phyloP scores from a whole-genome alignment of 768 basidiomycete species.

The Boletus reticuloceps region DNA sequence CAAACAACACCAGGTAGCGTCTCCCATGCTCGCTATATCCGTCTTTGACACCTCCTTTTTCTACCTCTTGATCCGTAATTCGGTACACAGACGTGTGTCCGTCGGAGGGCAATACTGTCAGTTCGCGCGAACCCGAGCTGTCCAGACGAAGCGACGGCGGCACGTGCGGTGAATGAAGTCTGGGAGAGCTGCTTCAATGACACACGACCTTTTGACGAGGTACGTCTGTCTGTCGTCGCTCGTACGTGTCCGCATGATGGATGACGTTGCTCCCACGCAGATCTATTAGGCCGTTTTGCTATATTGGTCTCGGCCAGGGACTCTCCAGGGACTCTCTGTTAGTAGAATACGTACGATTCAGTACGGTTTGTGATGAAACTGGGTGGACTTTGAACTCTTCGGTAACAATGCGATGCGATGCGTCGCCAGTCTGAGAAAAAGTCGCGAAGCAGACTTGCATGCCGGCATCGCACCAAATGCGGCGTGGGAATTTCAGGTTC shows the following conservation, averaged over 20 bases:
- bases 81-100: slow-evolving; percentile 72
- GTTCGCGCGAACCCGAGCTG: slow-evolving; percentile 81
- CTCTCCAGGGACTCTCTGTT: slow-evolving; percentile 6
- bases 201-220: slow-evolving; percentile 97
- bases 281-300: slow-evolving; percentile 27
- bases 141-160: slow-evolving; percentile 71
- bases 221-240: slow-evolving; percentile 27
- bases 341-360: slow-evolving; percentile 8
- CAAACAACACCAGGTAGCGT: slow-evolving; percentile 87
- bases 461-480: slow-evolving; percentile 19
- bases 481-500: slow-evolving; percentile 23
- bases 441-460: slow-evolving; percentile 3
- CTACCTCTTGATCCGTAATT: slow-evolving; percentile 2
- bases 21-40: slow-evolving; percentile 9
- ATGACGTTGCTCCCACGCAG: slow-evolving; percentile 25
- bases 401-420: neutral
- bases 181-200: slow-evolving; percentile 97
- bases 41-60: slow-evolving; percentile 7
- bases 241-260: neutral
- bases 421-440: slow-evolving; percentile 16
- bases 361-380: neutral
- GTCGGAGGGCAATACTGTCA: slow-evolving; percentile 80
- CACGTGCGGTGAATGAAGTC: slow-evolving; percentile 90
- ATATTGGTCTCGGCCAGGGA: neutral
- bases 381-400: slow-evolving; percentile 9